Percentiles rank a stretch among this genome's conserved stretches.
Conservation (phyloP, 805 yeast genomes). For the Pichia exigua region DNA sequence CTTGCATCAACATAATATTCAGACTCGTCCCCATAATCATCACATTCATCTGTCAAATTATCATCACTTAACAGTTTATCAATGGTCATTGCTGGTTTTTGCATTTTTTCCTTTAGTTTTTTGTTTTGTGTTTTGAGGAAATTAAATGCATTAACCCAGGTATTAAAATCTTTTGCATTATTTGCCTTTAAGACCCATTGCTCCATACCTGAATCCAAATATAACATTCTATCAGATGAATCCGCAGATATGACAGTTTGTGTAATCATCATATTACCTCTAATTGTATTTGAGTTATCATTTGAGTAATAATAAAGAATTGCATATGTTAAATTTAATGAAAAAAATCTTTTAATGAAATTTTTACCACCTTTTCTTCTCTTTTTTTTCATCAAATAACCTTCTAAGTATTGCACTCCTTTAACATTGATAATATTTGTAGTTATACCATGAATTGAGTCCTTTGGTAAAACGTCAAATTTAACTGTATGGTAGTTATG, state of each 20-base stretch:
- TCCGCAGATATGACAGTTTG: constrained; percentile 79
- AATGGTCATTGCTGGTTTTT: not conserved
- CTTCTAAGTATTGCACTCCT: constrained; percentile 70
- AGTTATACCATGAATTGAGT: constrained; percentile 15
- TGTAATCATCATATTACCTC: constrained; percentile 89
- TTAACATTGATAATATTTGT: constrained; percentile 33
- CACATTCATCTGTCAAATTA: not conserved
- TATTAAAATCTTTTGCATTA: constrained; percentile 55
- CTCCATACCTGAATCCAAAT: constrained; percentile 91
- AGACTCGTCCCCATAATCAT: not conserved
- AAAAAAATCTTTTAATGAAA: constrained; percentile 76
- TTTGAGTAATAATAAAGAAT: constrained; percentile 74
- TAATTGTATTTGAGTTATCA: constrained; percentile 58
- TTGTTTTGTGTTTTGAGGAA: constrained; percentile 31
- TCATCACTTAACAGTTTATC: not conserved
- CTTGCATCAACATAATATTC: not conserved
- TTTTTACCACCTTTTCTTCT: constrained; percentile 78
- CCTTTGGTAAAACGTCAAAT: constrained; percentile 22
- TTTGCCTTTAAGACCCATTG: constrained; percentile 80
- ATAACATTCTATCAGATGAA: constrained; percentile 55
- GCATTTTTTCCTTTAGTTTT: constrained; percentile 11
- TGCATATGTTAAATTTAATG: constrained; percentile 74
- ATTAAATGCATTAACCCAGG: constrained; percentile 80
- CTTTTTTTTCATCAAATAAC: constrained; percentile 61
- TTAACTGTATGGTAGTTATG: constrained; percentile 14